Conservation (phyloP, 73 alveolate species). For the Paraurostyla sp. region DNA sequence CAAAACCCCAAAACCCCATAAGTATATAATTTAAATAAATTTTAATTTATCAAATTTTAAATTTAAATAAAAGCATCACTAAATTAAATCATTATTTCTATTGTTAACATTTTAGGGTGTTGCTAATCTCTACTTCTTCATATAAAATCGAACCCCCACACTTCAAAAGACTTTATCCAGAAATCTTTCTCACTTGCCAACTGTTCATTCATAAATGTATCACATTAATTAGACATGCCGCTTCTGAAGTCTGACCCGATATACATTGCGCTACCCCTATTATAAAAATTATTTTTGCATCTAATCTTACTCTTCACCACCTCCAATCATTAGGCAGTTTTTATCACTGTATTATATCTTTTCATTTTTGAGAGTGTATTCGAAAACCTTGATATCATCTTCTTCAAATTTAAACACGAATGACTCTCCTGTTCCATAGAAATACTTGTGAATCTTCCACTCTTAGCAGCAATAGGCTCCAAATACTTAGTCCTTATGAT, state of each 20-base stretch:
- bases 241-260: neutral
- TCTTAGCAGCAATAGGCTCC: conserved; percentile 69
- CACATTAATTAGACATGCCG: conserved; percentile 52
- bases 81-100: neutral
- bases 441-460: conserved; percentile 44
- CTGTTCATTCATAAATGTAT: conserved; percentile 34
- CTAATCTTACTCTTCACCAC: conserved; percentile 46
- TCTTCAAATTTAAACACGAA: conserved; percentile 65
- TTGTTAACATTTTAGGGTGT: neutral
- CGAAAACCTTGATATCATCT: conserved; percentile 56
- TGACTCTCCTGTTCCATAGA: conserved; percentile 74
- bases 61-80: neutral
- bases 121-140: neutral
- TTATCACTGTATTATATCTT: conserved; percentile 66
- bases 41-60: no score
- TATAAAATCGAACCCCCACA: conserved; percentile 58
- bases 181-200: conserved; percentile 17
- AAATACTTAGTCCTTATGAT: conserved; percentile 39
- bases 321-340: conserved; percentile 58
- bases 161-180: conserved; percentile 35
- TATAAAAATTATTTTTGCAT: neutral
- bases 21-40: neutral
- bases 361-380: conserved; percentile 57
- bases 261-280: conserved; percentile 48
- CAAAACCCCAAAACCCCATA: conserved; percentile 60